Base-by-base conservation (phyloP, 73 alveolate species). In the Tetrahymena borealis region DNA sequence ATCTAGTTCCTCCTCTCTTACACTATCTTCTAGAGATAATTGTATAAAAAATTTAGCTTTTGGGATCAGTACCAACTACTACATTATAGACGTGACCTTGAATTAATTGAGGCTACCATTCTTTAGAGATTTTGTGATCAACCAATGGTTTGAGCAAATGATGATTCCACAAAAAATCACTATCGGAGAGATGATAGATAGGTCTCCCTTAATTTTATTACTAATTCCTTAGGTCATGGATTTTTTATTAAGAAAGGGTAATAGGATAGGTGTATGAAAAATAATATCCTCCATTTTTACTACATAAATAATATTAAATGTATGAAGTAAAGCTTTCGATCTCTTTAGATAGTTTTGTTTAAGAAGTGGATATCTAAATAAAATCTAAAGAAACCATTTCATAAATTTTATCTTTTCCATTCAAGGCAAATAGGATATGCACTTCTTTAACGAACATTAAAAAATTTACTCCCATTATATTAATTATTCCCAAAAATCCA, bases 1-100 rank as follows among this genome's bases (percentile, higher is more conserved):
- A 98, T 35, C 99, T 91, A n/a, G 99, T 98, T 0, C 99, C 99
- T 90, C 99, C 99, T 96, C 98, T 96, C 78, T 95, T 93, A 94
- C 98, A 96, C 90, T 98, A 91, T 97, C 97, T 94, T 91, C 97
- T 90, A 1, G 97, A 95, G 33, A 95, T 95, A 16, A 95, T 78
- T 36, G 78, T 78, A 16, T 94, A 41, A 9, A 38, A 33, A 41
- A 96, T 40, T 15, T 77, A 93, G 24, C 90, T 24, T 11, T 92
- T 90, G 13, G 35, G 37, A 39, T 94, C 97, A 16, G 78, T 32
- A 9, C 40, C 41, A 7, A 90, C 91, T 24, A 40, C 92, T 16
- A 91, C 40, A 78, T 91, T 93, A 60, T 95, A 95, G 11, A 96
- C 97, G 38, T 93, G 94, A 6, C 99, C 99, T 93, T 97, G 94